phyloP scores from a whole-genome alignment of 1,284 basidiomycete species.

The Pyrrhoderma noxium region DNA sequence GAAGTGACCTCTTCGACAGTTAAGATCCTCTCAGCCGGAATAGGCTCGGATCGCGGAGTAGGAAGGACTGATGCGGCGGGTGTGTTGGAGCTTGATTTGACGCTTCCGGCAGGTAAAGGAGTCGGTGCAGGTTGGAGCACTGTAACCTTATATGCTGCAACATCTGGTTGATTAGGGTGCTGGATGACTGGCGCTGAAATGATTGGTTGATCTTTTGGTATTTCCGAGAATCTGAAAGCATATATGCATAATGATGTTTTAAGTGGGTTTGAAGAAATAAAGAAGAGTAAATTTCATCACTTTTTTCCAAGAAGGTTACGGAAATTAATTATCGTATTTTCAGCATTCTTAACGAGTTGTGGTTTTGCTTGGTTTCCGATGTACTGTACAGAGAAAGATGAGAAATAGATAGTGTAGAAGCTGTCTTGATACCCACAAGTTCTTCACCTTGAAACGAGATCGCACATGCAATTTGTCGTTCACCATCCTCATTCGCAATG shows the following conservation, averaged over 20 bases:
- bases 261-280: slow-evolving; percentile 6
- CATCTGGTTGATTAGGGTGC: slow-evolving; percentile 65
- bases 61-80: slow-evolving; percentile 63
- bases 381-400: slow-evolving; percentile 49
- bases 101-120: slow-evolving; percentile 35
- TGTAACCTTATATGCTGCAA: slow-evolving; percentile 83
- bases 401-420: not conserved
- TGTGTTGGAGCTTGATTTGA: slow-evolving; percentile 44
- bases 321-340: slow-evolving; percentile 94
- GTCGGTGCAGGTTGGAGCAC: slow-evolving; percentile 69
- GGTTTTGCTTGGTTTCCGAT: slow-evolving; percentile 93
- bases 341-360: slow-evolving; percentile 91
- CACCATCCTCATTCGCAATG: slow-evolving; percentile 98
- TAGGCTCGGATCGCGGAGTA: slow-evolving; percentile 77
- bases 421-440: slow-evolving; percentile 41
- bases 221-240: slow-evolving; percentile 59
- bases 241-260: not conserved
- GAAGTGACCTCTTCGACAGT: slow-evolving; percentile 82
- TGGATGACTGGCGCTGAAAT: slow-evolving; percentile 65
- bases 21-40: slow-evolving; percentile 66
- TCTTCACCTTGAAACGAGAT: slow-evolving; percentile 90
- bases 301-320: slow-evolving; percentile 91
- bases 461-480: slow-evolving; percentile 94
- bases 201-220: slow-evolving; percentile 46
- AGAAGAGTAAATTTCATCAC: slow-evolving; percentile 34